Percentiles rank a stretch among this genome's conserved stretches.
These are phyloP conservation scores for Salicornia ramosissima DNA, from an alignment of 148 eudicot genomes.

Conservation along the genomic window DNA sequence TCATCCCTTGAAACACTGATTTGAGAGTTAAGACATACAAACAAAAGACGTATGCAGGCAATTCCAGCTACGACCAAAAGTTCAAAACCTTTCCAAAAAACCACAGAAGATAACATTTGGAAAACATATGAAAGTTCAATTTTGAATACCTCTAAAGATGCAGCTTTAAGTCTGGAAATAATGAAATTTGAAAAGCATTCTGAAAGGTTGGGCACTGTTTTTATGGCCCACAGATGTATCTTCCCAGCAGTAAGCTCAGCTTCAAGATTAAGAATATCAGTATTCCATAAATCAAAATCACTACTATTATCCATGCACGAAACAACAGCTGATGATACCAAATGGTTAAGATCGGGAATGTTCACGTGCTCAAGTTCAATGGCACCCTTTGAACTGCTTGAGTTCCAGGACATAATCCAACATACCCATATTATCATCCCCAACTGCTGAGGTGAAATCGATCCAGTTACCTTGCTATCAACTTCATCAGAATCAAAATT, in stretches of 20 bases:
- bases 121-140: too few species aligned
- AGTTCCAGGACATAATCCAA: constrained; percentile 59
- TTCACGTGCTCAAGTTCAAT: constrained; percentile 24
- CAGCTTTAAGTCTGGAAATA: constrained; percentile 40
- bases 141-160: constrained; percentile 45
- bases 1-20: too few species aligned
- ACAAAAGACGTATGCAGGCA: too few species aligned
- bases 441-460: constrained; percentile 45
- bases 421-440: constrained; percentile 66
- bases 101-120: too few species aligned
- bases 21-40: too few species aligned
- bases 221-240: constrained; percentile 68
- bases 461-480: constrained; percentile 62
- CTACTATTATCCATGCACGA: constrained; percentile 41
- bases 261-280: constrained; percentile 35
- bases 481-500: constrained; percentile 47
- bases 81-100: too few species aligned
- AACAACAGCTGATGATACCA: constrained; percentile 64
- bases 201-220: constrained; percentile 61
- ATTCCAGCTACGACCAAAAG: too few species aligned
- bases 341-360: constrained; percentile 65
- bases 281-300: constrained; percentile 44
- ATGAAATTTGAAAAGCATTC: constrained; percentile 66
- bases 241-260: constrained; percentile 58
- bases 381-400: constrained; percentile 19